A percentile compares a stretch with the other conserved stretches of the same genome.
Evolutionary conservation across 2,329 filamentous ascomycete genomes (phyloP).

Genomic region (Claviceps sp.): DNA sequence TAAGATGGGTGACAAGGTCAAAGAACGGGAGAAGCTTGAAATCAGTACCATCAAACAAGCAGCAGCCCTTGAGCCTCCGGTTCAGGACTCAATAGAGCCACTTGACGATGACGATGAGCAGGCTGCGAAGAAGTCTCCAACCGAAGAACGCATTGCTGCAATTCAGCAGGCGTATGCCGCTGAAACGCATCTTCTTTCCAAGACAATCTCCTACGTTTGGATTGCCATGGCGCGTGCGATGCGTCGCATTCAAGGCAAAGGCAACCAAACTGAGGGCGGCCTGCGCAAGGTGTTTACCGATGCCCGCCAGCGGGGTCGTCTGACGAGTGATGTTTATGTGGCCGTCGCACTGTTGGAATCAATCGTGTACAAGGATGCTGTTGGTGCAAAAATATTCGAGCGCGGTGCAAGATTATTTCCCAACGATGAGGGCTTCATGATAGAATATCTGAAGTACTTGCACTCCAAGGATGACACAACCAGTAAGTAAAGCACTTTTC

Average conservation of each 20-base stretch:
- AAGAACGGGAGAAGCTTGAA: constrained; percentile 46
- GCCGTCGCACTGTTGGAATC: constrained; percentile 88
- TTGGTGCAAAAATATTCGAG: constrained; percentile 91
- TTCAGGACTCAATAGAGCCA: constrained; percentile 25
- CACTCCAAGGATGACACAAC: constrained; percentile 86
- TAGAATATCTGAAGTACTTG: constrained; percentile 92
- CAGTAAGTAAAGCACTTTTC: constrained; percentile 44
- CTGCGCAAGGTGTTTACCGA: constrained; percentile 82
- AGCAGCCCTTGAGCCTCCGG: constrained; percentile 22
- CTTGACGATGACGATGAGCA: constrained; percentile 35
- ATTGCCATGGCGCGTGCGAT: constrained; percentile 89
- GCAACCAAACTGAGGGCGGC: constrained; percentile 51
- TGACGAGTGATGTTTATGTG: constrained; percentile 91
- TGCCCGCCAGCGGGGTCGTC: constrained; percentile 70
- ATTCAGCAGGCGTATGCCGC: constrained; percentile 54
- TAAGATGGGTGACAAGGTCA: constrained; percentile 61
- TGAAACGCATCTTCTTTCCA: constrained; percentile 64
- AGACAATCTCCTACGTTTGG: constrained; percentile 86
- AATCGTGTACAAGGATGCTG: constrained; percentile 86
- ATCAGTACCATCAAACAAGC: constrained; percentile 43
- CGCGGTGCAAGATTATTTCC: constrained; percentile 87
- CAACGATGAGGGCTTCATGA: constrained; percentile 81
- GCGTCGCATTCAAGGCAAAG: constrained; percentile 83
- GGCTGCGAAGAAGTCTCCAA: constrained; percentile 36
- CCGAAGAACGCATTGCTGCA: constrained; percentile 49